Base-by-base conservation (phyloP, 2,329 filamentous ascomycete genomes). In the Coniochaeta ligniaria region DNA sequence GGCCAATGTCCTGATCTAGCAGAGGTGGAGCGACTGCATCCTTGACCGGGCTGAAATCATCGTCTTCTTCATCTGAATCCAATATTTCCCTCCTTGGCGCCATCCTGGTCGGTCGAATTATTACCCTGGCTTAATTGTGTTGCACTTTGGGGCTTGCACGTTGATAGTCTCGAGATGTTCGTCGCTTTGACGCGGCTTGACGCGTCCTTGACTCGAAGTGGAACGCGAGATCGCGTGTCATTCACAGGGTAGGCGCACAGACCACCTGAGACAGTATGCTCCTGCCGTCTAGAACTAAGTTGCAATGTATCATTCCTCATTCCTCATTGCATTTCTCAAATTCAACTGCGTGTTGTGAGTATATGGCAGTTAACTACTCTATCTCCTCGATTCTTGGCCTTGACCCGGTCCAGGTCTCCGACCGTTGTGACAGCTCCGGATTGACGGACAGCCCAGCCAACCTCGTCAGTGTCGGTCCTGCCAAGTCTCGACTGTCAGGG, bases 341-440 rank as follows among this genome's bases (percentile, higher is more conserved):
- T 24, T 24, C 8, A 22, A 7, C 9, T 22, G 2, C 6, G 6
- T 43, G 24, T 11, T 22, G 16, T 24, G 43, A 22, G n/a, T 43
- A n/a, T 6, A 43, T 43, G 16, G 41, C 9, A 22, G 24, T 47
- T n/a, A 24, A 1, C 43, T 22, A 88, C 69, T 87, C 85, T 65
- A 88, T 76, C 72, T 88, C 86, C 67, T 88, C 84, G 62, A 88
- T 82, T 61, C 76, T 75, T 17, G 78, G 78, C 62, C 74, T 69
- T 45, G 61, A 26, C 54, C 58, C 31, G 3, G 45, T 64, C 59
- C 41, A 28, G 62, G 1, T 52, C 28, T 28, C 62, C 31, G 17
- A 58, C 58, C 12, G 59, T 58, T 20, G 50, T 12, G 35, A 41
- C n/a, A 58, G n/a, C 54, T 60, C 65, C 50, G 74, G 75, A 60